Evolutionary conservation across 2,329 filamentous ascomycete species (phyloP), one percentile per base, ranked within the genome.

Genomic region (Thermothelomyces thermophilus): DNA sequence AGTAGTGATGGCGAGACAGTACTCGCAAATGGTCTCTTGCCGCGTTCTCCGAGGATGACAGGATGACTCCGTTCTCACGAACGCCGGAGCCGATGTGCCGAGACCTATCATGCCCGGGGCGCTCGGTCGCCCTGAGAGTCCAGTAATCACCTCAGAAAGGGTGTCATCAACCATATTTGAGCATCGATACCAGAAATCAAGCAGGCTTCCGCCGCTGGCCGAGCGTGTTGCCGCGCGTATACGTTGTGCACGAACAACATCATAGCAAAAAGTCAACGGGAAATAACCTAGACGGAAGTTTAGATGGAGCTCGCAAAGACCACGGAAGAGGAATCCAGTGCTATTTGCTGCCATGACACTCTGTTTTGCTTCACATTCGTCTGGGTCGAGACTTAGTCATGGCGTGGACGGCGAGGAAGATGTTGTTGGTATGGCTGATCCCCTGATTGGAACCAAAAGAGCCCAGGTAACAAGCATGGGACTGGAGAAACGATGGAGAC

Each of bases 381-480:
- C 8, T 84, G 28, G 85, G 68, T 2, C 83, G 84, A 8, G 83
- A 76, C 53, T 80, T 72, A 1, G 82, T 85, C 74, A 86, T 84
- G 37, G 83, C 82, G 53, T 77, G 82, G 36, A 80, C 71, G 45
- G 77, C 75, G 24, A 86, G 64, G 60, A 86, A 87, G 6, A 87
- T 66, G 14, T 79, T 73, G 63, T 87, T 82, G 17, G 73, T 73
- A 65, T 83, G 87, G 36, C 68, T 67, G 51, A 86, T 73, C 54
- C 70, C 76, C 28, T 67, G 61, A 64, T 62, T 8, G 77, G 74
- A 5, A 71, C 71, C 0, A 79, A 77, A 0, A 74, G 70, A 14
- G 70, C 72, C 72, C 73, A 86, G 60, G 86, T 82, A 41, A 86
- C 72, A 36, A 79, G 51, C 10, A 80, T n/a, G 72, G 68, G 28